These are phyloP conservation scores for Saccharomyces eubayanus DNA, from an alignment of 805 yeast species.

Conservation along the genomic window DNA sequence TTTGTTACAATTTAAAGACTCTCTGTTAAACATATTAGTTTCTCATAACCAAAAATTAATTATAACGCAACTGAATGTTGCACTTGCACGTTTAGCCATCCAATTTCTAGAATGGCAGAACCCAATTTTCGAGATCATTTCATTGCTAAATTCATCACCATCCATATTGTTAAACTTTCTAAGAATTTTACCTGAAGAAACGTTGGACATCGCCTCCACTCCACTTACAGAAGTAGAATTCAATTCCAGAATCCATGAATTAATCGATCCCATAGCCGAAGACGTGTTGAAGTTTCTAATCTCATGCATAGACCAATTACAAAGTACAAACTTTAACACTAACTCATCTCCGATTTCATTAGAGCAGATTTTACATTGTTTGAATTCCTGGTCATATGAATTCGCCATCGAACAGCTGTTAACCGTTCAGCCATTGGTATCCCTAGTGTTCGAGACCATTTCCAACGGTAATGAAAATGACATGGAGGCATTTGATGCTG, in stretches of 20 bases:
- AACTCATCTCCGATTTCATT: slow-evolving; percentile 17
- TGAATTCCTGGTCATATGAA: slow-evolving; percentile 88
- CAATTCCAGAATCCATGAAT: slow-evolving; percentile 48
- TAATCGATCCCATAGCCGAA: slow-evolving; percentile 60
- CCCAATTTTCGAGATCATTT: slow-evolving; percentile 61
- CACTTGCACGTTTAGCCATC: slow-evolving; percentile 73
- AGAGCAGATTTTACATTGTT: slow-evolving; percentile 53
- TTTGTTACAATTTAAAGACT: slow-evolving; percentile 55
- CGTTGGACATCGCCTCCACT: slow-evolving; percentile 65
- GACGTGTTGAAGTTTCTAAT: slow-evolving; percentile 58
- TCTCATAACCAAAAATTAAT: slow-evolving; percentile 50
- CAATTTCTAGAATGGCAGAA: slow-evolving; percentile 68
- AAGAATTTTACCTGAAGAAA: slow-evolving; percentile 85
- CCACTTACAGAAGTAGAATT: slow-evolving; percentile 79
- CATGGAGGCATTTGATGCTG: slow-evolving; percentile 62
- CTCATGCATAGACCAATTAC: slow-evolving; percentile 30
- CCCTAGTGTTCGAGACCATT: slow-evolving; percentile 58
- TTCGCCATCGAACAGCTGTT: slow-evolving; percentile 67
- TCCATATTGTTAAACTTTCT: slow-evolving; percentile 63
- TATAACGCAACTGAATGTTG: slow-evolving; percentile 74
- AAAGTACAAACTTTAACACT: slow-evolving; percentile 27
- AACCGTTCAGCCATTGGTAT: slow-evolving; percentile 52
- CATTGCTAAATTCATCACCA: slow-evolving; percentile 34
- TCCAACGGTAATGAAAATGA: slow-evolving; percentile 32
- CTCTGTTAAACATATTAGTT: slow-evolving; percentile 51